Evolutionary conservation across 208 protist genomes (phyloP), one percentile per base, ranked within the genome.

Genomic region (Balamuthia mandrillaris): DNA sequence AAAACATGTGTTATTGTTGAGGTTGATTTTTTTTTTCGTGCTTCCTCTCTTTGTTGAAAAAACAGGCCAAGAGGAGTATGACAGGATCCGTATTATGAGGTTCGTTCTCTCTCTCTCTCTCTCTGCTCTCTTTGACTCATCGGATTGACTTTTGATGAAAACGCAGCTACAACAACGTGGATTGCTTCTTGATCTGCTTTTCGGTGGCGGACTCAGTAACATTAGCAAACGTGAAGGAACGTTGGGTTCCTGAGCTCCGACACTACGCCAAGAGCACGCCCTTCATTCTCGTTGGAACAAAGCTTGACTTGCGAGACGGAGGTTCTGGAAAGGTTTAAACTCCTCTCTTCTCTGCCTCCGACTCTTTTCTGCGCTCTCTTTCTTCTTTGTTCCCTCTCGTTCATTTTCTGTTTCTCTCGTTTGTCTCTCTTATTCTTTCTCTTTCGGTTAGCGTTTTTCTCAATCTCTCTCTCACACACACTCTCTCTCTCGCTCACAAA

Each of bases 241-340:
- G 70, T 6, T 79, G 70, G 70, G 58, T 79, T 42, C 70, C 70
- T 9, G 70, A 79, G 42, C 49, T 79, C n/a, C n/a, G n/a, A n/a
- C 93, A 95, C 45, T 90, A 95, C 86, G 85, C 79, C 39, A 90
- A 90, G 37, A 52, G 88, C 84, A 89, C 89, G 9, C 93, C 92
- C 10, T 91, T 96, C 56, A 88, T 97, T 52, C 85, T 97, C 0
- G 94, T 97, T 3, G 96, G 96, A n/a, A 97, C 95, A 21, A 97
- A 97, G 87, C 37, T 89, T 18, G 96, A 97, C 89, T n/a, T n/a
- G n/a, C n/a, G n/a, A n/a, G n/a, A n/a, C n/a, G n/a, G n/a, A n/a
- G n/a, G n/a, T n/a, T n/a, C n/a, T n/a, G n/a, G n/a, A n/a, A n/a
- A n/a, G n/a, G n/a, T n/a, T n/a, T n/a, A n/a, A n/a, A n/a, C n/a